A percentile compares a stretch with the other conserved stretches of the same genome.
phyloP scores from a whole-genome alignment of 495 filamentous ascomycete species.

The Hyaloscypha variabilis region DNA sequence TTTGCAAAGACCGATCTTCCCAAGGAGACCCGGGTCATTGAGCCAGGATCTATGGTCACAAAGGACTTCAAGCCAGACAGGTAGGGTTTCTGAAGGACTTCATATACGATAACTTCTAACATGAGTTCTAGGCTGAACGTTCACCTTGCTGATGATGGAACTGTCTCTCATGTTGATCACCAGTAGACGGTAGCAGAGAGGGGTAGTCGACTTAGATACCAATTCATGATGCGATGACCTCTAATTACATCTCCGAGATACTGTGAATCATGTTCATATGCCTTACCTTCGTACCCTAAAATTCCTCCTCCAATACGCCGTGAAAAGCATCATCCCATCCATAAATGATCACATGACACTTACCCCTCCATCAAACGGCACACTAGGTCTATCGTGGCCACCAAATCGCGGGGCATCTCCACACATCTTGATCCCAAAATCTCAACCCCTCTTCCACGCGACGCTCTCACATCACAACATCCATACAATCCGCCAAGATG shows the following conservation, averaged over 20 bases:
- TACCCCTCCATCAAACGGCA: conserved; percentile 12
- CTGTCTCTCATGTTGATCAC: conserved; percentile 68
- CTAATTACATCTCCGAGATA: neutral
- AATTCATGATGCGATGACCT: neutral
- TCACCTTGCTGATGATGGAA: conserved; percentile 71
- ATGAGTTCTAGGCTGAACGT: conserved; percentile 63
- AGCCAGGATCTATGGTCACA: conserved; percentile 62
- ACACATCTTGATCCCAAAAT: neutral
- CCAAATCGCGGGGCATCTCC: conserved; percentile 27
- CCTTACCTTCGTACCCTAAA: neutral
- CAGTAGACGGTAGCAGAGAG: conserved; percentile 46
- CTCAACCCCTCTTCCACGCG: conserved; percentile 2
- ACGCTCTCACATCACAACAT: neutral
- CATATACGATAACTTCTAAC: neutral
- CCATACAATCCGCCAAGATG: conserved; percentile 53
- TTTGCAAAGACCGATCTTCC: conserved; percentile 80
- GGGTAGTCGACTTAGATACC: neutral
- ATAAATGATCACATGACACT: conserved; percentile 20
- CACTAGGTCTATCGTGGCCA: conserved; percentile 5
- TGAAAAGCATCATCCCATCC: neutral
- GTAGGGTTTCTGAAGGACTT: conserved; percentile 37
- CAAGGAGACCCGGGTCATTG: conserved; percentile 64
- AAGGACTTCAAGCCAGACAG: conserved; percentile 64
- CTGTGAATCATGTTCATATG: neutral
- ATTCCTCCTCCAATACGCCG: too few relatives aligned